phyloP scores from a whole-genome alignment of 108 stramenopile species.

The Cyclotella kingstonii region DNA sequence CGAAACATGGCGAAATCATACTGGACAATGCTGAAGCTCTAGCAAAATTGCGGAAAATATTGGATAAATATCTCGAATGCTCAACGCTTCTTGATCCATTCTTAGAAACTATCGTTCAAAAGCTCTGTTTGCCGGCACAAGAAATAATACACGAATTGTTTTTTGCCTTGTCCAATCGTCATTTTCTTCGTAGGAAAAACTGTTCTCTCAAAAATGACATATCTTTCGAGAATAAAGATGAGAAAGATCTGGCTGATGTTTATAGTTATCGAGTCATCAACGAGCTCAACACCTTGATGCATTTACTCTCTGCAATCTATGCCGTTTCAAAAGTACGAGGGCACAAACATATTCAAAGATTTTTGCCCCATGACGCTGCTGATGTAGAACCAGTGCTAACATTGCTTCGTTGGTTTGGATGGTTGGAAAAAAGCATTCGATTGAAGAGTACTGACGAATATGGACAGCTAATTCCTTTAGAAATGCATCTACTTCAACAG shows the following conservation, averaged over 20 bases:
- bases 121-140: slow-evolving; percentile 38
- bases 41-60: slow-evolving; percentile 48
- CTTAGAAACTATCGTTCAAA: slow-evolving; percentile 69
- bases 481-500: slow-evolving; percentile 27
- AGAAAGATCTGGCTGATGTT: background rate
- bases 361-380: slow-evolving; percentile 88
- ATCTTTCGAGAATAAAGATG: slow-evolving; percentile 12
- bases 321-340: slow-evolving; percentile 92
- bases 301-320: slow-evolving; percentile 80
- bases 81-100: slow-evolving; percentile 87
- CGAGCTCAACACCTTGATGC: slow-evolving; percentile 46
- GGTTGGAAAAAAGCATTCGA: slow-evolving; percentile 16
- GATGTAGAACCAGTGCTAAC: slow-evolving; percentile 88
- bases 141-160: slow-evolving; percentile 44
- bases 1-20: background rate
- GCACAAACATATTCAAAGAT: slow-evolving; percentile 78
- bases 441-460: background rate
- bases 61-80: slow-evolving; percentile 94
- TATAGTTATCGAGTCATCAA: slow-evolving; percentile 9
- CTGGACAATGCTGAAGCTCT: slow-evolving; percentile 35
- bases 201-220: background rate
- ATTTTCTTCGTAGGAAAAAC: background rate
- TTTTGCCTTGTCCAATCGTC: slow-evolving; percentile 15
- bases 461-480: background rate
- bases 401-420: slow-evolving; percentile 57